Base-by-base conservation (phyloP, 441 rosid genomes). In the Pelargonium fulgidum region DNA sequence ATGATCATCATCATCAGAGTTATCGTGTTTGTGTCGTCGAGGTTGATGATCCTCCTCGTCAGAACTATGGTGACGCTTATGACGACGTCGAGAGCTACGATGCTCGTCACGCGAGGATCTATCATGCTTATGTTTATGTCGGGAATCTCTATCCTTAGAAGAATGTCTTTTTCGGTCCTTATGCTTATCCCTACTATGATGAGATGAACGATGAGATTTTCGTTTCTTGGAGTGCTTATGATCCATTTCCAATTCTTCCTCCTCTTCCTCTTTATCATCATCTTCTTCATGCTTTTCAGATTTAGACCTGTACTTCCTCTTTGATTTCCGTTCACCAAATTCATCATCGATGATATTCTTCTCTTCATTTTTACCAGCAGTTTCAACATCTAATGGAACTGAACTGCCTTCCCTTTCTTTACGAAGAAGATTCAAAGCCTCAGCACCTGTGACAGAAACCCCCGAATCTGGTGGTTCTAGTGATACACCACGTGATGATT, bases 221-320 rank as follows among this genome's bases (percentile, higher is more conserved):
- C 69, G 77, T 73, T 77, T 88, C 81, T 76, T 87, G 0, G 81
- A 81, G 68, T 76, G 86, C 68, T 82, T 81, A 64, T 65, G 75
- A 69, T 77, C 80, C 75, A 45, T 74, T 58, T 39, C 71, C 76
- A 73, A 80, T 24, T 71, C 70, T 47, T 78, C 78, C 4, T 65
- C 68, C 13, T 73, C 77, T 11, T 80, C 83, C 33, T 77, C 83
- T 42, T 73, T 78, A 22, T 76, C 75, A 7, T 70, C 81, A 50
- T 72, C 81, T 52, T 76, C 83, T 71, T 76, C 84, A 64, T 80
- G 70, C 78, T 75, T 77, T 24, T 71, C 71, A 24, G 84, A 82
- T 79, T 85, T 89, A 2, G 79, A 76, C 1, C 96, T 92, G 75
- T 88, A 93, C 63, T 77, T 89, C 76, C 96, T 87, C 85, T 81